Evolutionary conservation across 1,139 yeast genomes (phyloP), one percentile per base, ranked within the genome.

Genomic region (Suhomyces guaymorum): DNA sequence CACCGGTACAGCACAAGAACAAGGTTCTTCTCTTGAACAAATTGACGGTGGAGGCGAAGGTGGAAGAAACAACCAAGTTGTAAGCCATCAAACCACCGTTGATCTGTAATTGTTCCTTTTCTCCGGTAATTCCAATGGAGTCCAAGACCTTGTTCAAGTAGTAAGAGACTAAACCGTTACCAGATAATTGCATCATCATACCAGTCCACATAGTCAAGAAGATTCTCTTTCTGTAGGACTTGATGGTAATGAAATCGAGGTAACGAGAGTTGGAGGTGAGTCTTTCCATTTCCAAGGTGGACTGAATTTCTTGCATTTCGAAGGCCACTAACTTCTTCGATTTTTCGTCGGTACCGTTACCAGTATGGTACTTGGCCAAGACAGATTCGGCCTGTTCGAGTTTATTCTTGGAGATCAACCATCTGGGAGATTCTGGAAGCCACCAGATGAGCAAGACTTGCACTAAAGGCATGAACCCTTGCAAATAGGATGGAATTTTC

Each of bases 401-500:
- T 38, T 67, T 57, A 15, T 66, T 69, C 37, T 57, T 57, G 30
- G 61, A 42, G 35, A 52, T 39, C 20, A 51, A 39, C 55, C 55
- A 53, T 35, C 55, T 40, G 1, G 59, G 59, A 9, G 54, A 47
- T 25, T 54, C 57, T 2, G 59, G 57, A n/a, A 52, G 48, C 18
- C 27, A 33, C 29, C 39, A 38, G 9, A 47, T 41, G n/a, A 45
- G 33, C 5, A 47, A 24, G 7, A 44, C 35, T 8, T 49, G 40
- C 13, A 49, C 24, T 5, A 63, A n/a, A 4, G 71, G 70, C 52
- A 67, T 66, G 18, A 65, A 37, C 38, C 61, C 52, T 46, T 66
- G 72, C 52, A 72, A 67, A 4, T 73, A 76, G 28, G 72, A 55
- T 7, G 78, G 78, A 37, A 70, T 67, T 49, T 77, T 61, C 72